Conservation (phyloP, 306 rosid genomes). For the Hippophae tibetana region DNA sequence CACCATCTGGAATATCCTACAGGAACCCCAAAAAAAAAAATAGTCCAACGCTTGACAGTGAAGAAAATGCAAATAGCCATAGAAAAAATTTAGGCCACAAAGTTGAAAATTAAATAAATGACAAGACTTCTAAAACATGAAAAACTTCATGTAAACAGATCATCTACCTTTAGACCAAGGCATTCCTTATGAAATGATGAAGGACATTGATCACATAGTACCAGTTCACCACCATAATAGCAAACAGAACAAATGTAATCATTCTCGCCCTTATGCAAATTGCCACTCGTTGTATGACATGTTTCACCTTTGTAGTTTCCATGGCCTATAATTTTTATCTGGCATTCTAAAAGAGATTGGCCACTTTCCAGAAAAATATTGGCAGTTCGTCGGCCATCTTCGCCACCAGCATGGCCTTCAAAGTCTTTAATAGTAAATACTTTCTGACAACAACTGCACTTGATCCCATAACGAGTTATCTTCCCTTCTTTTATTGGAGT, state of each 20-base stretch:
- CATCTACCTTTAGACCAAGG: slow-evolving; percentile 60
- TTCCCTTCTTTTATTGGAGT: slow-evolving; percentile 35
- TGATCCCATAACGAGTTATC: slow-evolving; percentile 63
- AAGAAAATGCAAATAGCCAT: slow-evolving; percentile 5
- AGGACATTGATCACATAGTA: slow-evolving; percentile 79
- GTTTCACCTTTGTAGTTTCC: slow-evolving; percentile 18
- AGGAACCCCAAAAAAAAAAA: slow-evolving; percentile 9
- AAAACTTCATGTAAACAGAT: slow-evolving; percentile 15
- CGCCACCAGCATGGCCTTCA: slow-evolving; percentile 47
- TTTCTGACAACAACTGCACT: slow-evolving; percentile 58
- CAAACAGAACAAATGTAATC: slow-evolving; percentile 75
- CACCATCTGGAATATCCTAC: slow-evolving; percentile 73
- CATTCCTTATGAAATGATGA: slow-evolving; percentile 65
- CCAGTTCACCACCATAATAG: slow-evolving; percentile 69
- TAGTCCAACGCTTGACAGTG: slow-evolving; percentile 16
- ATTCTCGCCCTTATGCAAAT: slow-evolving; percentile 28
- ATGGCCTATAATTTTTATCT: slow-evolving; percentile 31
- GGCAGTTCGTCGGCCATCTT: slow-evolving; percentile 34
- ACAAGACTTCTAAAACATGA: background rate
- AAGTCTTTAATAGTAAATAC: slow-evolving; percentile 41
- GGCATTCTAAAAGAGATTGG: slow-evolving; percentile 59
- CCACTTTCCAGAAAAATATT: slow-evolving; percentile 57
- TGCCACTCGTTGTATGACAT: slow-evolving; percentile 13
- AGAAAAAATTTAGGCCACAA: background rate
- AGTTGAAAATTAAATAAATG: background rate